Percentiles rank a stretch among this genome's conserved stretches.
phyloP scores from a whole-genome alignment of 1,284 basidiomycete genomes.

The Microbotryomycetes sp. region DNA sequence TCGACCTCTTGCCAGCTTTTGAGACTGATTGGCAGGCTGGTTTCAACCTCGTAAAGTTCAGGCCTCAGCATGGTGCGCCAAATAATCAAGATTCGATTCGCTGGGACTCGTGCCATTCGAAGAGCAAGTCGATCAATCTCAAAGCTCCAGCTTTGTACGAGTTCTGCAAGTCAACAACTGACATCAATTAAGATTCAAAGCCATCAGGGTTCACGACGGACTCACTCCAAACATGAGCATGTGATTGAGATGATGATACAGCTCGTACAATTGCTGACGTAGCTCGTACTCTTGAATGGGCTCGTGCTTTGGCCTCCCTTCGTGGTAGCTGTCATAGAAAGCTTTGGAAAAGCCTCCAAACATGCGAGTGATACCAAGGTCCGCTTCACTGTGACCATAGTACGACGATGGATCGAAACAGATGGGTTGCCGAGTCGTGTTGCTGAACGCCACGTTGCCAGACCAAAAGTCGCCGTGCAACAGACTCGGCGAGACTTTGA shows the following conservation, averaged over 20 bases:
- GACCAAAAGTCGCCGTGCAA: slow-evolving; percentile 29
- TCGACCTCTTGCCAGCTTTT: too few species aligned
- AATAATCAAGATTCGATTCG: too few species aligned
- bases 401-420: slow-evolving; percentile 21
- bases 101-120: too few species aligned
- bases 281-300: slow-evolving; percentile 18
- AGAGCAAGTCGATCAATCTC: background rate
- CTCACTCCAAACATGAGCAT: slow-evolving; percentile 16
- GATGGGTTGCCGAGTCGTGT: slow-evolving; percentile 6
- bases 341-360: slow-evolving; percentile 17
- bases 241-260: slow-evolving; percentile 23
- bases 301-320: slow-evolving; percentile 10
- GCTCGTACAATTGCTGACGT: slow-evolving; percentile 18
- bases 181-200: background rate
- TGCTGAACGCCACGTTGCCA: slow-evolving; percentile 18
- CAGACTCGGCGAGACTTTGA: slow-evolving; percentile 18
- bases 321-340: slow-evolving; percentile 16
- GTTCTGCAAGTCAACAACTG: background rate
- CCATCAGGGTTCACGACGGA: background rate
- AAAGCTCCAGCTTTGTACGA: background rate
- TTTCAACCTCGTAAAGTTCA: too few species aligned
- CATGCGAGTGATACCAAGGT: slow-evolving; percentile 24
- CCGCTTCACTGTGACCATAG: slow-evolving; percentile 22
- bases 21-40: too few species aligned
- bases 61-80: too few species aligned